Percentiles rank a stretch among this genome's conserved stretches.
Evolutionary conservation across 305 asterid genomes (phyloP).

Genomic region (Fraxinus angustifolia): DNA sequence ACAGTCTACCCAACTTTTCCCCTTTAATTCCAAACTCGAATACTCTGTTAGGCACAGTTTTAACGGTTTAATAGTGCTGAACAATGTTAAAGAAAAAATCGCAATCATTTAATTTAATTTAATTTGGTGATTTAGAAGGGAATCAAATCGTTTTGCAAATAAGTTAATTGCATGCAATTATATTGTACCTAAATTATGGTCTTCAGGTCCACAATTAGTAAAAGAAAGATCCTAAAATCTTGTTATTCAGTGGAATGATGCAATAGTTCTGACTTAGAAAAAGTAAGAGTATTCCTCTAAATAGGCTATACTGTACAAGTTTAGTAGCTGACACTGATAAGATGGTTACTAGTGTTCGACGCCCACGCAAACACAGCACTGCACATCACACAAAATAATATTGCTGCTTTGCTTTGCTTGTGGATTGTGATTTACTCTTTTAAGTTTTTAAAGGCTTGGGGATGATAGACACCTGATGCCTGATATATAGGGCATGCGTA

Average conservation of each 20-base stretch:
- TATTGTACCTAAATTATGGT: constrained; percentile 1
- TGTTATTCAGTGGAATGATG: constrained; percentile 45
- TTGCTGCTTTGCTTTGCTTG: constrained; percentile 15
- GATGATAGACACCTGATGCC: neutral
- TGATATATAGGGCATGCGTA: neutral
- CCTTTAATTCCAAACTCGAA: neutral
- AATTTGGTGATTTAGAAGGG: neutral
- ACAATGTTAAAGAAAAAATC: neutral
- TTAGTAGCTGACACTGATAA: constrained; percentile 53
- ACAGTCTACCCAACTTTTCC: neutral
- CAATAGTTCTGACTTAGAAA: constrained; percentile 22
- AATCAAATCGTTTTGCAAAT: neutral
- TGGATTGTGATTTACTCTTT: neutral
- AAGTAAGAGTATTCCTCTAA: constrained; percentile 1
- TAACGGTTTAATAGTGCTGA: neutral
- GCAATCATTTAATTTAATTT: neutral
- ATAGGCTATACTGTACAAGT: constrained; percentile 13
- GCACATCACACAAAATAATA: constrained; percentile 21
- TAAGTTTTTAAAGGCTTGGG: constrained; percentile 6
- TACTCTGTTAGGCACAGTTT: neutral
- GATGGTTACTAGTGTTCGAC: constrained; percentile 62
- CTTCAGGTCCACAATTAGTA: constrained; percentile 32
- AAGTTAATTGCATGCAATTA: neutral
- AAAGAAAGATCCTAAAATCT: constrained; percentile 49
- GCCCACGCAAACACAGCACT: constrained; percentile 58